Evolutionary conservation across 2,329 filamentous ascomycete genomes (phyloP).

Genomic region (Lizonia empirigonia): DNA sequence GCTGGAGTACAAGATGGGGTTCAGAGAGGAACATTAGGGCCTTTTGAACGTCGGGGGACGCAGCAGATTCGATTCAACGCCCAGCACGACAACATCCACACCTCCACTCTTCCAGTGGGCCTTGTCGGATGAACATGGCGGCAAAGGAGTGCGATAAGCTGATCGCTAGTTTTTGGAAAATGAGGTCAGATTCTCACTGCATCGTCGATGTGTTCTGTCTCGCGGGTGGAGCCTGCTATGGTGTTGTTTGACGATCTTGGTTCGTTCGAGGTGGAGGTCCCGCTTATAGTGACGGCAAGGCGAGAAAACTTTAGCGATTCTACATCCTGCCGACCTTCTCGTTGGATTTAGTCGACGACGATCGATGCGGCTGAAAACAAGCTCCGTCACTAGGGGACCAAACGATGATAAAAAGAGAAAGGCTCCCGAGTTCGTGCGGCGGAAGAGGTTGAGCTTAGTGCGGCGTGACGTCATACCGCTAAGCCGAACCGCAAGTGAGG

Average conservation of each 20-base stretch:
- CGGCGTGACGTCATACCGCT: conserved; percentile 2
- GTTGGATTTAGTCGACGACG: not conserved
- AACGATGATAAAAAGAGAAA: conserved; percentile 2
- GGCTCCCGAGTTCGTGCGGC: conserved; percentile 2
- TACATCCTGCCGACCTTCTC: not conserved
- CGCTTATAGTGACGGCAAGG: conserved; percentile 9
- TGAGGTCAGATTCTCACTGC: conserved; percentile 2
- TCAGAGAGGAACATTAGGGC: not conserved
- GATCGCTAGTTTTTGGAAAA: not conserved
- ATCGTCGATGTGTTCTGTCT: conserved; percentile 10
- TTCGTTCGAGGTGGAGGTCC: conserved; percentile 4
- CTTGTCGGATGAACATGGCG: not conserved
- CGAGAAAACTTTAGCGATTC: conserved; percentile 6
- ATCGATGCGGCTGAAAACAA: conserved; percentile 20
- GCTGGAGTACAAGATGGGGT: conserved; percentile 13
- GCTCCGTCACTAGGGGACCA: conserved; percentile 3
- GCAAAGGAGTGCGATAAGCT: not conserved
- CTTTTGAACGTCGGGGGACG: not conserved
- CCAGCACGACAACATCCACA: conserved; percentile 5
- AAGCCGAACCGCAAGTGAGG: not conserved
- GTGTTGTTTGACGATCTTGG: conserved; percentile 7
- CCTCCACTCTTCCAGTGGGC: conserved; percentile 13
- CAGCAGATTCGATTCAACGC: conserved; percentile 4
- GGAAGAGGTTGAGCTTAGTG: conserved; percentile 2
- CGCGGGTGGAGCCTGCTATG: not conserved